A percentile compares a stretch with the other conserved stretches of the same genome.
phyloP scores from a whole-genome alignment of 768 basidiomycete genomes.

The Auricularia heimuer region DNA sequence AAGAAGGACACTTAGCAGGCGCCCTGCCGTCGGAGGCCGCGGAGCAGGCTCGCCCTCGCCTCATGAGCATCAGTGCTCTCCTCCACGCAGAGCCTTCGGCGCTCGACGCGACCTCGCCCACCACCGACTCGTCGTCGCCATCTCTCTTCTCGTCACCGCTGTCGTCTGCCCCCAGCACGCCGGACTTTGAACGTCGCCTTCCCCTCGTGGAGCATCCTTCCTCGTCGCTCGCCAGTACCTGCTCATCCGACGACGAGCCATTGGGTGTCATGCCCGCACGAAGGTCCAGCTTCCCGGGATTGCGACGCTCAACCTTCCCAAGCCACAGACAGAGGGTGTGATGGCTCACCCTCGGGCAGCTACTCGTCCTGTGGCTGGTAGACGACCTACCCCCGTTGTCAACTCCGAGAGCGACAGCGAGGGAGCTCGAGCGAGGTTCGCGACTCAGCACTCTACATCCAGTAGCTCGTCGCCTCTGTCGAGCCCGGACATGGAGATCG shows the following conservation, averaged over 20 bases:
- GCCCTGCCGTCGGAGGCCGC: no score
- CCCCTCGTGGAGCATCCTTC: neutral
- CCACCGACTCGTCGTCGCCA: no score
- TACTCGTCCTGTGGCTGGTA: neutral
- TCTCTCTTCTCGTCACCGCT: no score
- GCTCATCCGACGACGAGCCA: neutral
- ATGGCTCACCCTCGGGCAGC: neutral
- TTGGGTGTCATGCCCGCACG: neutral
- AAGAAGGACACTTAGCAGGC: no score
- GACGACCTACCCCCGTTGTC: neutral
- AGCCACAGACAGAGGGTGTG: neutral
- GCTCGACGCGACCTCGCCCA: no score
- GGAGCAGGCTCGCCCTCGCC: no score
- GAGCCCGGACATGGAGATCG: neutral
- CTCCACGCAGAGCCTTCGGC: no score
- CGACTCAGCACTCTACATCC: neutral
- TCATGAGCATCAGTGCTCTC: no score
- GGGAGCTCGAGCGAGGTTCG: neutral
- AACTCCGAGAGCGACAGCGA: neutral
- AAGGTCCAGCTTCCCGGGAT: neutral
- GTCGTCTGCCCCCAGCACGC: no score
- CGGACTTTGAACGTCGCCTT: no score
- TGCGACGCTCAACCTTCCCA: neutral
- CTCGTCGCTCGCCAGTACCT: neutral
- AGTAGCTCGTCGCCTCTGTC: neutral